phyloP scores from a whole-genome alignment of 2,329 filamentous ascomycete species.

The Fusarium sp. region DNA sequence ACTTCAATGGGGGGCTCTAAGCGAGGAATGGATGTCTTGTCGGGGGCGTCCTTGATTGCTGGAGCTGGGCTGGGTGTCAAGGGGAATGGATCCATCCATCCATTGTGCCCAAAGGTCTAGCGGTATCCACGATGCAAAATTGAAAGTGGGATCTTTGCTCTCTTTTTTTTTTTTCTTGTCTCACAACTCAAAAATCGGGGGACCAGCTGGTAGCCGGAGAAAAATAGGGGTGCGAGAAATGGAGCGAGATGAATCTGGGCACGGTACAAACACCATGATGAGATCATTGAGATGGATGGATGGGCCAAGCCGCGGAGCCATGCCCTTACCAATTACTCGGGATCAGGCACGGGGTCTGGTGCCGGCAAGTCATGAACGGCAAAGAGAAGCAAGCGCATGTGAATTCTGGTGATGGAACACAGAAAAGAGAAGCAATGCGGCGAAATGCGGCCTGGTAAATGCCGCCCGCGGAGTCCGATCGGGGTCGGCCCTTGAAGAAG shows the following conservation, averaged over 20 bases:
- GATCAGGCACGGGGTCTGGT: conserved; percentile 22
- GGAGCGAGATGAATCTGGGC: neutral
- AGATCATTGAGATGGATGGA: conserved; percentile 13
- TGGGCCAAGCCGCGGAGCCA: neutral
- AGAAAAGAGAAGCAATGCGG: conserved; percentile 1
- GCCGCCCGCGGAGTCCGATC: conserved; percentile 38
- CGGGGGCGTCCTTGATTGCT: neutral
- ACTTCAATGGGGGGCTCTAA: neutral
- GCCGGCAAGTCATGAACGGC: conserved; percentile 22
- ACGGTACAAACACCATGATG: conserved; percentile 2
- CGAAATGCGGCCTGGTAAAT: conserved; percentile 4
- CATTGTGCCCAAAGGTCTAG: conserved; percentile 2
- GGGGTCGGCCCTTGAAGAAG: conserved; percentile 41
- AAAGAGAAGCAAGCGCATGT: neutral
- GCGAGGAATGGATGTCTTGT: neutral
- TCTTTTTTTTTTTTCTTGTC: neutral
- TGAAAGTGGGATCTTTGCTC: conserved; percentile 14
- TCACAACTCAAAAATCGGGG: neutral
- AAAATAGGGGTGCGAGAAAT: conserved; percentile 1
- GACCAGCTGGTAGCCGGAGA: neutral
- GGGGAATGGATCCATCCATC: neutral
- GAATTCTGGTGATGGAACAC: neutral
- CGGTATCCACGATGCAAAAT: conserved; percentile 29
- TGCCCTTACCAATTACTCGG: conserved; percentile 22
- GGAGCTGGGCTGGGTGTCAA: neutral